Conservation (phyloP, 192 early-diverging fungal species). For the Backusella macrospora region DNA sequence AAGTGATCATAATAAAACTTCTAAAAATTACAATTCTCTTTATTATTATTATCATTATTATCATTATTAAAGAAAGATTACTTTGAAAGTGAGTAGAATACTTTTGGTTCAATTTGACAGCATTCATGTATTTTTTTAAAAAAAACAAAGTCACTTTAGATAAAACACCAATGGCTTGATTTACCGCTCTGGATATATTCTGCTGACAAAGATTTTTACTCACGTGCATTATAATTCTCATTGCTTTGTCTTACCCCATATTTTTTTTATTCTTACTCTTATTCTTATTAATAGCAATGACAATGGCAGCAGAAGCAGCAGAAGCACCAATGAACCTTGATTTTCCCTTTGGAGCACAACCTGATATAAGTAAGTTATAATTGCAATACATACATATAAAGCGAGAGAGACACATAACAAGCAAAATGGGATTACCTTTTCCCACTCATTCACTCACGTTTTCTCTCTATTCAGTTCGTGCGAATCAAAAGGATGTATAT, state of each 20-base stretch:
- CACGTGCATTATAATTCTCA: background rate
- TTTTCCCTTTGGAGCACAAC: constrained; percentile 76
- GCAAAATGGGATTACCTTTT: background rate
- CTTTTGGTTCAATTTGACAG: too few species aligned
- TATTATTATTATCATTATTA: too few species aligned
- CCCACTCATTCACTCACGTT: too few species aligned
- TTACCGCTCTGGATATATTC: background rate
- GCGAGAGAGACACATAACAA: background rate
- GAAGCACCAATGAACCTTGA: constrained; percentile 10
- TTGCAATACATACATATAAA: background rate
- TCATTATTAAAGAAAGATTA: too few species aligned
- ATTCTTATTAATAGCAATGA: background rate
- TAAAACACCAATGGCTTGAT: background rate
- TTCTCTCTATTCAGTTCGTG: constrained; percentile 59
- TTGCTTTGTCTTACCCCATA: background rate
- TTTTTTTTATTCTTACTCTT: background rate
- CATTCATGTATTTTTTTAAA: too few species aligned
- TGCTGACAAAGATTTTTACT: constrained; percentile 16
- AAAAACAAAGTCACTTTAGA: too few species aligned
- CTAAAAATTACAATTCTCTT: too few species aligned
- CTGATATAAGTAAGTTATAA: constrained; percentile 67
- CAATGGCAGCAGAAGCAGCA: constrained; percentile 4
- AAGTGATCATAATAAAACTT: too few species aligned
- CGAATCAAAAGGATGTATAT: constrained; percentile 89
- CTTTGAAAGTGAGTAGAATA: too few species aligned